Evolutionary conservation across 2,329 filamentous ascomycete species (phyloP).

Genomic region (Epichloe aotearoae): DNA sequence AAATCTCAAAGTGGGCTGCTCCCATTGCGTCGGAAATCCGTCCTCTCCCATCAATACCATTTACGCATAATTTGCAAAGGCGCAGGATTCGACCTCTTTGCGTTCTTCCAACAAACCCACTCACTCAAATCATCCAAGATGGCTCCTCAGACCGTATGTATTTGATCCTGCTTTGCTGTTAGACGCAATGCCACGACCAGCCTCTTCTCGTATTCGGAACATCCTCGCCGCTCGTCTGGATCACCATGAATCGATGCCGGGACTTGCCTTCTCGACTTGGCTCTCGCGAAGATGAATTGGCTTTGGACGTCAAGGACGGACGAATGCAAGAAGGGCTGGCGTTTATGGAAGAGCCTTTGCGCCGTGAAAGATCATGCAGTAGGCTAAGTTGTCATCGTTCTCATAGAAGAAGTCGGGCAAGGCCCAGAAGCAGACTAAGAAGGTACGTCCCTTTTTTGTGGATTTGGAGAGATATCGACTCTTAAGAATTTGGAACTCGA

Average conservation of each 20-base stretch:
- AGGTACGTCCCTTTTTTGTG: constrained; percentile 36
- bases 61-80: constrained; percentile 19
- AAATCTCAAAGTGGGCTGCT: background rate
- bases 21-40: background rate
- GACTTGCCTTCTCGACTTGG: background rate
- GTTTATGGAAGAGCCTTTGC: background rate
- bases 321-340: background rate
- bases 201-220: background rate
- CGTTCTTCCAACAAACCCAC: constrained; percentile 26
- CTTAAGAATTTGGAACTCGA: background rate
- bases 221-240: background rate
- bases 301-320: background rate
- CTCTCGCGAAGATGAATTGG: background rate
- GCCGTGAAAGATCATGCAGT: constrained; percentile 50
- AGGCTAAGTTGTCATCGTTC: constrained; percentile 66
- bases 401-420: constrained; percentile 51
- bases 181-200: constrained; percentile 20
- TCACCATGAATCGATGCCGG: background rate
- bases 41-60: constrained; percentile 5
- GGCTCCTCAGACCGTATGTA: constrained; percentile 84
- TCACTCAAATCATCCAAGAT: constrained; percentile 42
- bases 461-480: no score
- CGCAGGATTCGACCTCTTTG: constrained; percentile 76
- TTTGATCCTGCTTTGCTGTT: constrained; percentile 86
- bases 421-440: constrained; percentile 74